A percentile compares a stretch with the other conserved stretches of the same genome.
Conservation (phyloP, 2,329 filamentous ascomycete species). For the Verticillium dahliae region DNA sequence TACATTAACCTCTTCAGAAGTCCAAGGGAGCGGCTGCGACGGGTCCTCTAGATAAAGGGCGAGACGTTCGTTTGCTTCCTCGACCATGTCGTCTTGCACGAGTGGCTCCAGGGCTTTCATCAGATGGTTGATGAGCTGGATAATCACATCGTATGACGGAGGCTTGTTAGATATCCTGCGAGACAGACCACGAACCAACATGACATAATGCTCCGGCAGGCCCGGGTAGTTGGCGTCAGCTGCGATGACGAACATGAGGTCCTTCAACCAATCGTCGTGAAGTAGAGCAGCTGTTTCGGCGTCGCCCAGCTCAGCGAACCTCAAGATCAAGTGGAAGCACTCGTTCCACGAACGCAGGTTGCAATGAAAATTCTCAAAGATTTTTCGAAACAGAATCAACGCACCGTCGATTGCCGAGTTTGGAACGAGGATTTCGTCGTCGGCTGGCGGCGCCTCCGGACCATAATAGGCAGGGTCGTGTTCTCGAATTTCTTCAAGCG, state of each 20-base stretch:
- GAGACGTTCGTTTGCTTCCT: conserved; percentile 30
- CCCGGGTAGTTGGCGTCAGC: conserved; percentile 43
- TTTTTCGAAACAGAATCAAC: conserved; percentile 41
- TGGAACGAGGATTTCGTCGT: neutral
- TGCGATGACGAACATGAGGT: conserved; percentile 51
- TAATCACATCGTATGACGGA: conserved; percentile 46
- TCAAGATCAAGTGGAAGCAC: conserved; percentile 63
- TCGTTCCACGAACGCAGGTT: conserved; percentile 67
- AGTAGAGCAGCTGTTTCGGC: conserved; percentile 54
- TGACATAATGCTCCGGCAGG: conserved; percentile 50
- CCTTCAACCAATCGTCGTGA: conserved; percentile 52
- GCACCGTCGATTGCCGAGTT: conserved; percentile 17
- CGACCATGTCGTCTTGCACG: conserved; percentile 25
- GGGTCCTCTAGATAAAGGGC: conserved; percentile 20
- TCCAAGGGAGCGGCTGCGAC: conserved; percentile 33
- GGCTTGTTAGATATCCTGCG: conserved; percentile 21
- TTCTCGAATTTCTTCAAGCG: conserved; percentile 45
- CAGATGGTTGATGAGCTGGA: conserved; percentile 41
- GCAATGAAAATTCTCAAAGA: conserved; percentile 59
- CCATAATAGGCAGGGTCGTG: conserved; percentile 41
- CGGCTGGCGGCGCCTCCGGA: neutral
- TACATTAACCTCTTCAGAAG: conserved; percentile 35
- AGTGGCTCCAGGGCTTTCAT: conserved; percentile 34
- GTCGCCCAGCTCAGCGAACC: conserved; percentile 57
- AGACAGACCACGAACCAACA: conserved; percentile 26